Percentiles rank a stretch among this genome's conserved stretches.
These are phyloP conservation scores for Colletotrichum sidae DNA, from an alignment of 2,329 filamentous ascomycete genomes.

Conservation along the genomic window DNA sequence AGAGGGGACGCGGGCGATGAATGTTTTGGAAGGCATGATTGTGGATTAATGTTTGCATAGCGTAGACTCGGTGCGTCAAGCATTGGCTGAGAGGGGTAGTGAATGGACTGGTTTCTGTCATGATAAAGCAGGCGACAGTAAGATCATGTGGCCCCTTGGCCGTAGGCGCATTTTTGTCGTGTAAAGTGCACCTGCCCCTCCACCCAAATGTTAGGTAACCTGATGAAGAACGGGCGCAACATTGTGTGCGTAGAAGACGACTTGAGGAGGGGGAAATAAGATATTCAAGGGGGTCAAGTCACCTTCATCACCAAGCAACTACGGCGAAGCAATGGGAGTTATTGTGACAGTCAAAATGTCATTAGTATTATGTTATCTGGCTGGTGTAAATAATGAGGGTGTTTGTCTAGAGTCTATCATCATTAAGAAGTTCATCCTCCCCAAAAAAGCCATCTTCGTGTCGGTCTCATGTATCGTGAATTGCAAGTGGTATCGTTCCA, in stretches of 20 bases:
- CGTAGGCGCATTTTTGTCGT: too few relatives aligned
- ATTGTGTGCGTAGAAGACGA: too few relatives aligned
- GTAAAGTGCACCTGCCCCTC: too few relatives aligned
- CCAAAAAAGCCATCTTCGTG: constrained; percentile 8
- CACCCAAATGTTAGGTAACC: too few relatives aligned
- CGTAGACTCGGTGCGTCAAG: constrained; percentile 16
- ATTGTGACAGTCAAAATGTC: constrained; percentile 27
- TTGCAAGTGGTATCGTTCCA: constrained; percentile 31
- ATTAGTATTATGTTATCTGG: constrained; percentile 26
- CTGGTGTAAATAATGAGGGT: constrained; percentile 24
- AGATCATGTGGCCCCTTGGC: not conserved
- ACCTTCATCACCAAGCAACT: too few relatives aligned
- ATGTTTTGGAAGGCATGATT: constrained; percentile 78
- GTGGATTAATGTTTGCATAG: constrained; percentile 52
- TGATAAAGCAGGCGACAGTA: constrained; percentile 14
- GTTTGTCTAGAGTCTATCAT: constrained; percentile 26
- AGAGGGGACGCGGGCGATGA: constrained; percentile 83
- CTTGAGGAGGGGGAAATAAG: too few relatives aligned
- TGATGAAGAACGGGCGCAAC: too few relatives aligned
- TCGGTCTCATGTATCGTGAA: constrained; percentile 8
- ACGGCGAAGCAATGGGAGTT: not conserved
- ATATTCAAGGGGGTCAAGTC: too few relatives aligned
- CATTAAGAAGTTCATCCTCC: constrained; percentile 28
- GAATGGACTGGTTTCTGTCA: constrained; percentile 21
- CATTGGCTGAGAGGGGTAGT: constrained; percentile 21